Evolutionary conservation across 148 eudicot genomes (phyloP).

Genomic region (Rhododendron griersonianum): DNA sequence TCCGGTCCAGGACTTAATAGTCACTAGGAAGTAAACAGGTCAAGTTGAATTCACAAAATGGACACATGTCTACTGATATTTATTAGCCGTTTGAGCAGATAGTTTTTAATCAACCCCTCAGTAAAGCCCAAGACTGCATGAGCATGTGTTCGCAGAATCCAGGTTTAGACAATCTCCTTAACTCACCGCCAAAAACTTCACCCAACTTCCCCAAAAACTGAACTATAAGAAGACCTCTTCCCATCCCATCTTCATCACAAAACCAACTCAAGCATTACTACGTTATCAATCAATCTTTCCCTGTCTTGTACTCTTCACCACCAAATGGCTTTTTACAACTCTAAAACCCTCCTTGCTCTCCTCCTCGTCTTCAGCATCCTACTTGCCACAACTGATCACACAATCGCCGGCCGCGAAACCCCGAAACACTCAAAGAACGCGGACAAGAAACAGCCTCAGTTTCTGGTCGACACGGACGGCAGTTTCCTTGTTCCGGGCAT

Average conservation of each 20-base stretch:
- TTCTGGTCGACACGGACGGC: conserved; percentile 24
- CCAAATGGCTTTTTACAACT: conserved; percentile 15
- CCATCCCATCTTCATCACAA: conserved; percentile 2
- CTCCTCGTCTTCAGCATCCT: conserved; percentile 22
- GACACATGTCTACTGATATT: neutral
- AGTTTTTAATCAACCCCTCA: neutral
- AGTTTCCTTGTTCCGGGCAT: conserved; percentile 34
- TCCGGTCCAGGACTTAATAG: too few species aligned
- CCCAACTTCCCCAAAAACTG: neutral
- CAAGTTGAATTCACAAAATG: too few species aligned
- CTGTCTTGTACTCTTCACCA: neutral
- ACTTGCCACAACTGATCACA: conserved; percentile 14
- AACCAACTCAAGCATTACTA: neutral
- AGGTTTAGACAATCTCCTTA: neutral
- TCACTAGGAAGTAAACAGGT: too few species aligned
- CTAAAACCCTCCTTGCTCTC: conserved; percentile 4
- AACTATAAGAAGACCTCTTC: conserved; percentile 14
- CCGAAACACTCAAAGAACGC: conserved; percentile 7
- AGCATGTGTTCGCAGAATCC: neutral
- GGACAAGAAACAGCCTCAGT: conserved; percentile 28
- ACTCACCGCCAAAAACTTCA: conserved; percentile 15
- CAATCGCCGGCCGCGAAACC: conserved; percentile 11
- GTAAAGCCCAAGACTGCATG: neutral
- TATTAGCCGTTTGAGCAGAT: conserved; percentile 6
- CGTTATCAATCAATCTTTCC: neutral